Base-by-base conservation (phyloP, 1,139 yeast genomes). In the Saccharomyces hybrid region DNA sequence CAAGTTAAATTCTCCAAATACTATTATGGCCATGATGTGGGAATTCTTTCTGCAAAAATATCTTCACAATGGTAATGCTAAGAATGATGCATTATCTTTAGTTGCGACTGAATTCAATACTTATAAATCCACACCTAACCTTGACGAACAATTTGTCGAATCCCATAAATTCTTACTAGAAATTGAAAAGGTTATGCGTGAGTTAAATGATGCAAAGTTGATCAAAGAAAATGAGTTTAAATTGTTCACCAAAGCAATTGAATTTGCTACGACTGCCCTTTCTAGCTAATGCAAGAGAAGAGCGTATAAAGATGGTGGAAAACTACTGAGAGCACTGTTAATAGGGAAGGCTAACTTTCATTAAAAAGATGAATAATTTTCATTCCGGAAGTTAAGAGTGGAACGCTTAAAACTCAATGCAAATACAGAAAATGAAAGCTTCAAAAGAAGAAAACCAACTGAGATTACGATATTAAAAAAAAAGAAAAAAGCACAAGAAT, bases 21-120 rank as follows among this genome's bases (percentile, higher is more conserved):
- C 71, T 9, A 55, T 67, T 2, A 66, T 65, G 70, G 65, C 72
- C 9, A 67, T 69, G 70, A 67, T 69, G 64, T 66, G 69, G 67
- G 69, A 64, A 54, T 67, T 67, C 47, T 68, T 60, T 53, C 54
- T 67, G 42, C 72, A 67, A 55, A 66, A 66, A 54, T 65, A 60
- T 54, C 54, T 66, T 51, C 72, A 66, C 54, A 67, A 65, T 52
- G 71, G 69, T 32, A 66, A 66, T 48, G 62, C 63, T 11, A 66
- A 62, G 54, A 53, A 57, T 11, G 71, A 69, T 56, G 71, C 71
- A 2, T 47, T 66, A 38, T 52, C 64, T 3, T 54, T 66, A 47
- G 62, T 68, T 8, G 57, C 65, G n/a, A 57, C 64, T 5, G 65
- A 64, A 52, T 69, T 69, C 52, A 64, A 60, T 44, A 62, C 69